phyloP scores from a whole-genome alignment of 2,329 filamentous ascomycete species.

The Achaetomium macrosporum region DNA sequence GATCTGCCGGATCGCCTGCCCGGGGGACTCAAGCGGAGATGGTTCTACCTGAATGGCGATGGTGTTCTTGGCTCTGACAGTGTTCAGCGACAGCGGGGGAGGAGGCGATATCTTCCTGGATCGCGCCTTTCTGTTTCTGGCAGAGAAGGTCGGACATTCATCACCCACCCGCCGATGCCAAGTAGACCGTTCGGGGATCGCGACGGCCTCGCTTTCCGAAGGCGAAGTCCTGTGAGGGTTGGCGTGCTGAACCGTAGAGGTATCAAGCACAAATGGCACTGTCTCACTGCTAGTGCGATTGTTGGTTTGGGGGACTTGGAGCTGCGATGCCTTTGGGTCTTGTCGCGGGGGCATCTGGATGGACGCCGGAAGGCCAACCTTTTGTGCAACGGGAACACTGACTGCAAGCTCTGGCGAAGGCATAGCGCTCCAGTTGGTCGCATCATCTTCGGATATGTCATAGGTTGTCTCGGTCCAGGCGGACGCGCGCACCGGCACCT shows the following conservation, averaged over 20 bases:
- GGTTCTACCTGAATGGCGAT: conserved; percentile 44
- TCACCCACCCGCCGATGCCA: conserved; percentile 58
- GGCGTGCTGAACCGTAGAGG: conserved; percentile 7
- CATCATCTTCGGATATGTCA: conserved; percentile 34
- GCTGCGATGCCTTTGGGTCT: conserved; percentile 4
- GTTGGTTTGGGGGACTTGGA: conserved; percentile 12
- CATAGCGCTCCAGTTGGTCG: conserved; percentile 45
- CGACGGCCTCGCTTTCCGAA: conserved; percentile 24
- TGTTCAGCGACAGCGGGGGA: conserved; percentile 47
- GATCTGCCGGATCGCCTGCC: conserved; percentile 43
- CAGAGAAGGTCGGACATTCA: conserved; percentile 53
- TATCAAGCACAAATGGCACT: conserved; percentile 42
- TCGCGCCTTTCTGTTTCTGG: conserved; percentile 39
- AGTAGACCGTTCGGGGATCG: conserved; percentile 18
- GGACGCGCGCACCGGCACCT: conserved; percentile 28
- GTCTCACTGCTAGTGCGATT: conserved; percentile 31
- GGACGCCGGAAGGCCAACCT: conserved; percentile 37
- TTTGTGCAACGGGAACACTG: conserved; percentile 37
- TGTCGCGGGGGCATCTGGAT: conserved; percentile 30
- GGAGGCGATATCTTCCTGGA: conserved; percentile 52
- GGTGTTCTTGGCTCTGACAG: conserved; percentile 34
- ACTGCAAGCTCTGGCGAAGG: conserved; percentile 43
- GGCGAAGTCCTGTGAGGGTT: conserved; percentile 27
- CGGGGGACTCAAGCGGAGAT: conserved; percentile 49
- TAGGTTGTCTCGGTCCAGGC: conserved; percentile 33